phyloP scores from a whole-genome alignment of 495 filamentous ascomycete species.

The Talaromyces wortmannii region DNA sequence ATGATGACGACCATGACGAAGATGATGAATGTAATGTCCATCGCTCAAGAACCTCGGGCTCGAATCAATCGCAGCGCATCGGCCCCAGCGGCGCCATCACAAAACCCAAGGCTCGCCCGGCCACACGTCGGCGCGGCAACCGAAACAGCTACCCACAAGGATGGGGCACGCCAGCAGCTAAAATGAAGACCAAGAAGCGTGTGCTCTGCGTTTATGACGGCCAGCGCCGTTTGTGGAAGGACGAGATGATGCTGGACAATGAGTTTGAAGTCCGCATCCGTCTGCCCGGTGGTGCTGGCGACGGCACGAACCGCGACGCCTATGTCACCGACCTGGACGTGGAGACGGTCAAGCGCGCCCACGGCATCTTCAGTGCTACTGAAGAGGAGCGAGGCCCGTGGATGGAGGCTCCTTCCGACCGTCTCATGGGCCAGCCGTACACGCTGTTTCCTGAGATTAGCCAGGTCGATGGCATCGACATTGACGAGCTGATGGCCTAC shows the following conservation, averaged over 20 bases:
- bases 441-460: conserved; percentile 25
- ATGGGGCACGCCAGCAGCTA: conserved; percentile 84
- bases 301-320: conserved; percentile 44
- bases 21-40: conserved; percentile 62
- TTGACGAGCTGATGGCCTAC: conserved; percentile 36
- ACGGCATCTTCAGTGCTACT: conserved; percentile 69
- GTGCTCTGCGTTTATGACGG: conserved; percentile 93
- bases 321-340: conserved; percentile 95
- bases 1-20: conserved; percentile 54
- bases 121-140: conserved; percentile 69
- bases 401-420: conserved; percentile 31
- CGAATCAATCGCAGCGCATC: neutral
- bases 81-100: neutral
- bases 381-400: conserved; percentile 81
- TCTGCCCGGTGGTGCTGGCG: conserved; percentile 58
- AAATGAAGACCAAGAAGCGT: conserved; percentile 97
- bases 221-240: conserved; percentile 80
- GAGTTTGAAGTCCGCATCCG: conserved; percentile 89
- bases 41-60: conserved; percentile 35
- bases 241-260: conserved; percentile 97
- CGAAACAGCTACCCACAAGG: conserved; percentile 84
- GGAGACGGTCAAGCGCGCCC: conserved; percentile 77
- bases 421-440: conserved; percentile 34
- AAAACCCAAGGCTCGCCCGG: conserved; percentile 28
- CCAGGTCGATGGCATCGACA: conserved; percentile 27